Evolutionary conservation across 768 basidiomycete genomes (phyloP).

Genomic region (Lactarius psammicola): DNA sequence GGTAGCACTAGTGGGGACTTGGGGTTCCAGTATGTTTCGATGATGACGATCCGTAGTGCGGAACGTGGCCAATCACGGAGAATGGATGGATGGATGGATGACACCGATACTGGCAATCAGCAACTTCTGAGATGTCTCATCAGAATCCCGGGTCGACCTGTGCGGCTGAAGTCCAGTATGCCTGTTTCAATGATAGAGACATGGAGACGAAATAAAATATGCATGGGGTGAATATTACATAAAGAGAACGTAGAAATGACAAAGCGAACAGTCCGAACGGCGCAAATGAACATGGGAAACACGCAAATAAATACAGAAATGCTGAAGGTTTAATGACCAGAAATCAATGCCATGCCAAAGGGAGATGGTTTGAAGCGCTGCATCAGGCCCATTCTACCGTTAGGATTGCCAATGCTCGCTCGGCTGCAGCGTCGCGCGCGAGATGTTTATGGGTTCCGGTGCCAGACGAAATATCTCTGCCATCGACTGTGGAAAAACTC

Average conservation of each 20-base stretch:
- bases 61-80: conserved; percentile 2
- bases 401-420: conserved; percentile 18
- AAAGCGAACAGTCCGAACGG: not conserved
- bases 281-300: conserved; percentile 7
- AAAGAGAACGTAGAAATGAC: conserved; percentile 20
- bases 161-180: not conserved
- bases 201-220: not conserved
- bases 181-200: not conserved
- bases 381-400: conserved; percentile 6
- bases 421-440: conserved; percentile 24
- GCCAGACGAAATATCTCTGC: conserved; percentile 18
- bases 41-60: not conserved
- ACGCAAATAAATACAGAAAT: conserved; percentile 11
- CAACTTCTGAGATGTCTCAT: not conserved
- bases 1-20: not conserved
- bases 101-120: conserved; percentile 3
- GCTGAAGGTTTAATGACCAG: not conserved
- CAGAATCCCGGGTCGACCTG: not conserved
- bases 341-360: not conserved
- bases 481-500: conserved; percentile 23
- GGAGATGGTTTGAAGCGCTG: not conserved
- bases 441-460: conserved; percentile 25
- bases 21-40: not conserved
- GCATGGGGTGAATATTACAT: not conserved
- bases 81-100: not conserved